Evolutionary conservation across 306 rosid species (phyloP), one percentile per base, ranked within the genome.

Genomic region (Rosa multiflora): DNA sequence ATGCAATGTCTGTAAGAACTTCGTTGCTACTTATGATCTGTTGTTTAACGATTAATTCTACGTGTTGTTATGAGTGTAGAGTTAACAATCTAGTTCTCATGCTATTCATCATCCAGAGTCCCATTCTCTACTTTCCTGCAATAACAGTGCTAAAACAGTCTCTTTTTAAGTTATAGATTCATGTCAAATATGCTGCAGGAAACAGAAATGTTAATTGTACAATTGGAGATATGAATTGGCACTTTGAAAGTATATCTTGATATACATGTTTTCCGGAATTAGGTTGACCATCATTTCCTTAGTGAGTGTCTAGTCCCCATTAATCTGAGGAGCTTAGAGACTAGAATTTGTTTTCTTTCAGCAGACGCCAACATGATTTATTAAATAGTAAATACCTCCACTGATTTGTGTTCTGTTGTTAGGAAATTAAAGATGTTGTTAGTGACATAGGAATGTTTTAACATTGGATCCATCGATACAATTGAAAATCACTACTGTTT

Each of bases 1-100:
- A 1, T 75, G 78, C 35, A 11, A 67, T 58, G 4, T 76, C 61
- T 74, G 83, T 74, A 74, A 59, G 42, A 59, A 78, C 73, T 63
- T 52, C 4, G 21, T 21, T 10, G 10, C 59, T 43, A 9, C 55
- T 46, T 62, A 47, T 20, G 4, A 66, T 70, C 7, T 76, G 68
- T 71, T 49, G 32, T 49, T 58, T 13, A 48, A 21, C n/a, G 61
- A 62, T 12, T 72, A 9, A 5, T 76, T 75, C 6, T 42, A 35
- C 11, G 8, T 21, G 48, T 9, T 79, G 32, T 26, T 72, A 4
- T 20, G 18, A 66, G 10, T 76, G 51, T 64, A 66, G 59, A 47
- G 56, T 70, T 10, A 49, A 7, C 58, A 23, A 39, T 69, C 15
- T 15, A 80, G 77, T 44, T 10, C 10, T 39, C 44, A 5, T 8